Evolutionary conservation across 2,329 filamentous ascomycete species (phyloP).

Genomic region (Septoria petroselini): DNA sequence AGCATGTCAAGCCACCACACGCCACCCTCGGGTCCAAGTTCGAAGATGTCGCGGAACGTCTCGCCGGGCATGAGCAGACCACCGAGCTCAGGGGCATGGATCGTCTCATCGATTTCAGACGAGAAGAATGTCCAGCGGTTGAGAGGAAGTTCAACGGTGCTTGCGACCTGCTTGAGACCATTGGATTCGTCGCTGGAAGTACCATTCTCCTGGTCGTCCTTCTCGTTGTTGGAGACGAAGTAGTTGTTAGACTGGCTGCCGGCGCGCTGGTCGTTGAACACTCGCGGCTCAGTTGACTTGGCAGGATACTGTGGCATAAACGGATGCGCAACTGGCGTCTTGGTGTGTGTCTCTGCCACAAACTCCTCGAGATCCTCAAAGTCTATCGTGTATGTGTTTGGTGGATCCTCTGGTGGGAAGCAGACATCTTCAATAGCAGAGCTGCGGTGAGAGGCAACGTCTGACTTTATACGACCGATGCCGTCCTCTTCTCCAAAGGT

Average conservation of each 20-base stretch:
- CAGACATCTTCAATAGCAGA: conserved; percentile 84
- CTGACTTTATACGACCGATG: conserved; percentile 56
- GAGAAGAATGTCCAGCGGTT: conserved; percentile 97
- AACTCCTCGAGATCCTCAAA: conserved; percentile 95
- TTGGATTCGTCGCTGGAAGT: conserved; percentile 37
- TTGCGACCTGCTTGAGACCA: conserved; percentile 27
- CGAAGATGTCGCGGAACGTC: conserved; percentile 83
- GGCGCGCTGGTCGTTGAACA: conserved; percentile 62
- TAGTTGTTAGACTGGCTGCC: conserved; percentile 20
- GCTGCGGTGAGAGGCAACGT: conserved; percentile 62
- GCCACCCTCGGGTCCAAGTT: conserved; percentile 65
- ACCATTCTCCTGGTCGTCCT: conserved; percentile 46
- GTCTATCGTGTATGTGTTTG: conserved; percentile 78
- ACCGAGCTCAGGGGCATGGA: conserved; percentile 84
- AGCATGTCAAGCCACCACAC: conserved; percentile 99
- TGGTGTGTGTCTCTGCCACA: conserved; percentile 59
- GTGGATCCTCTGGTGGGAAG: conserved; percentile 76
- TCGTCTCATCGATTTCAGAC: conserved; percentile 87
- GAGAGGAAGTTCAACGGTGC: conserved; percentile 39
- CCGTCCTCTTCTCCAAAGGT: conserved; percentile 57
- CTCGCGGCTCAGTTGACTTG: conserved; percentile 39
- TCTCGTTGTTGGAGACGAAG: conserved; percentile 38
- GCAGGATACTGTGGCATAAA: conserved; percentile 36
- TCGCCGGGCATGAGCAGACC: conserved; percentile 87
- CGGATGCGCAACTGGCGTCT: conserved; percentile 46